phyloP scores from a whole-genome alignment of 75 land plant genomes.

The Isoetes taiwanensis region DNA sequence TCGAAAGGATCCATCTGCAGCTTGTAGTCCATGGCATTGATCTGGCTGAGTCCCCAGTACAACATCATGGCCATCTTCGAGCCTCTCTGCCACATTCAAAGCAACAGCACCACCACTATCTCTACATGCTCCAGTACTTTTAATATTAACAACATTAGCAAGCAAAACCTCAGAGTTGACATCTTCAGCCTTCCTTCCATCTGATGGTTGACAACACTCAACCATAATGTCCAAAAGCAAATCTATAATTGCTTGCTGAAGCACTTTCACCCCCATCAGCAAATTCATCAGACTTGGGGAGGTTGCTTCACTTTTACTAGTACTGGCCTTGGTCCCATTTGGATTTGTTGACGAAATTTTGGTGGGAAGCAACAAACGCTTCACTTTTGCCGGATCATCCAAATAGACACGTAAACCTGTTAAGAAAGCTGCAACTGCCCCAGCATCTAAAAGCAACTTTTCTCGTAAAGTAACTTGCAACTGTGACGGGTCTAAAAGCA shows the following conservation, averaged over 20 bases:
- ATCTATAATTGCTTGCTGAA: slow-evolving; percentile 96
- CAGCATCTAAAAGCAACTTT: slow-evolving; percentile 89
- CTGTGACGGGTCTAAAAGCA: slow-evolving; percentile 52
- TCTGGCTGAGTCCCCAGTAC: slow-evolving; percentile 39
- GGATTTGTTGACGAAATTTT: slow-evolving; percentile 41
- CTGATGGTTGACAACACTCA: slow-evolving; percentile 93
- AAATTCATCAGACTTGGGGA: slow-evolving; percentile 93
- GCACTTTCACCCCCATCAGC: slow-evolving; percentile 95
- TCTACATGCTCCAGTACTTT: slow-evolving; percentile 25
- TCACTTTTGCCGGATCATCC: slow-evolving; percentile 93
- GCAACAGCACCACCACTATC: slow-evolving; percentile 24
- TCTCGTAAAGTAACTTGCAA: slow-evolving; percentile 80
- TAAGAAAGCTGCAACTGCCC: slow-evolving; percentile 90
- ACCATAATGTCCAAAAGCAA: slow-evolving; percentile 96
- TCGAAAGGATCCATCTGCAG: background rate
- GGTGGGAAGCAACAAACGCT: slow-evolving; percentile 85
- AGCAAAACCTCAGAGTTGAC: too few relatives aligned
- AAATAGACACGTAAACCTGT: slow-evolving; percentile 92
- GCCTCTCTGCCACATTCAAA: slow-evolving; percentile 33
- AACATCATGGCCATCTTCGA: slow-evolving; percentile 47
- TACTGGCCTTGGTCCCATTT: slow-evolving; percentile 43
- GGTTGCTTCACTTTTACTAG: slow-evolving; percentile 42
- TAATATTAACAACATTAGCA: slow-evolving; percentile 27
- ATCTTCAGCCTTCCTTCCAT: slow-evolving; percentile 25
- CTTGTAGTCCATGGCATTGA: slow-evolving; percentile 44